Conservation (phyloP, 352 stramenopile genomes). For the Phytophthora uliginosa region DNA sequence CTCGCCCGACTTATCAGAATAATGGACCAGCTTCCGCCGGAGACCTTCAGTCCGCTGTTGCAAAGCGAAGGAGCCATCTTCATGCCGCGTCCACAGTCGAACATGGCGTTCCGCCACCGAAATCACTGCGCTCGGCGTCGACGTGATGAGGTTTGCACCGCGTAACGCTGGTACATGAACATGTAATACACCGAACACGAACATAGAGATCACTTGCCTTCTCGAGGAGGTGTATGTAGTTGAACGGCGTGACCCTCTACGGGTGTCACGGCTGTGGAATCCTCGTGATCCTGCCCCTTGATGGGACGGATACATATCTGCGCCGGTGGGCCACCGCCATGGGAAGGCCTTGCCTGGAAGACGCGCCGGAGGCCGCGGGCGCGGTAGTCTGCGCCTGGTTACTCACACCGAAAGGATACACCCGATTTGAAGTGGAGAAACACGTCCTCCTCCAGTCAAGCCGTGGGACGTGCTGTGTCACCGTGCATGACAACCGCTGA, state of each 20-base stretch:
- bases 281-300: conserved; percentile 21
- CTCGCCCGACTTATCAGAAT: conserved; percentile 30
- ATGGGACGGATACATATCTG: conserved; percentile 35
- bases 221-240: not conserved
- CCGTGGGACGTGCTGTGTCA: conserved; percentile 24
- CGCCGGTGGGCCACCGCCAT: not conserved
- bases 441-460: conserved; percentile 36
- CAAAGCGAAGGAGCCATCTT: conserved; percentile 14
- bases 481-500: conserved; percentile 21
- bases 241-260: conserved; percentile 20
- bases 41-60: conserved; percentile 29
- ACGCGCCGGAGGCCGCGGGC: conserved; percentile 8
- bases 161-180: not conserved
- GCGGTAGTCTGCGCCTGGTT: conserved; percentile 15
- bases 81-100: not conserved
- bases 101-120: conserved; percentile 6
- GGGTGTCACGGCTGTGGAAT: conserved; percentile 21
- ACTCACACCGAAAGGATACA: conserved; percentile 34
- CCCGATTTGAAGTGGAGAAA: conserved; percentile 36
- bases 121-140: conserved; percentile 2
- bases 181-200: no score
- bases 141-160: conserved; percentile 5
- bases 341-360: conserved; percentile 10
- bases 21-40: conserved; percentile 6
- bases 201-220: not conserved